Percentiles rank a stretch among this genome's conserved stretches.
Conservation (phyloP, 805 yeast genomes). For the Candida sanyiensis region DNA sequence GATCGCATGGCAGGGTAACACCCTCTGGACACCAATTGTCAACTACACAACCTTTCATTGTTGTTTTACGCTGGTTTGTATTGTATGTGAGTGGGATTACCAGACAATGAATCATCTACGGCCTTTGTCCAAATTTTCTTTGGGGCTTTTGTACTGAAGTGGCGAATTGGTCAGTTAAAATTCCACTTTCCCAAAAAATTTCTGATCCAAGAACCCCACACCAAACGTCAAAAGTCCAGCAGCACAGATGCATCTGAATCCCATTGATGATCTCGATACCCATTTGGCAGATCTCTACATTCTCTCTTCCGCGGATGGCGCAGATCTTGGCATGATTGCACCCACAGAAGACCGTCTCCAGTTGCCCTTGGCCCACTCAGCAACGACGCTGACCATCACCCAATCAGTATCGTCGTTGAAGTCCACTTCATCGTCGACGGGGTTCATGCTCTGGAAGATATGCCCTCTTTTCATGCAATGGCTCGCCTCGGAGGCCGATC, state of each 20-base stretch:
- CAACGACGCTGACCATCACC: slow-evolving; percentile 3
- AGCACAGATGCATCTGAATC: no score
- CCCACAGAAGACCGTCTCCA: background rate
- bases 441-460: slow-evolving; percentile 58
- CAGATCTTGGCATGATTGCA: slow-evolving; percentile 9
- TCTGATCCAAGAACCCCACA: no score
- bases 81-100: background rate
- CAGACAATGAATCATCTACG: no score
- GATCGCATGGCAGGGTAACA: no score
- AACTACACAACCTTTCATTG: no score
- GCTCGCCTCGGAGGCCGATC: slow-evolving; percentile 31
- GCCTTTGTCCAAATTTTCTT: no score
- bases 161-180: no score
- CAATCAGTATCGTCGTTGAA: slow-evolving; percentile 31
- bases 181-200: no score
- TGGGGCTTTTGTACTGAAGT: no score
- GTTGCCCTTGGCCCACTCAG: slow-evolving; percentile 8
- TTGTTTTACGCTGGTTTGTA: no score
- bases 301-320: background rate
- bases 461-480: slow-evolving; percentile 47
- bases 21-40: no score
- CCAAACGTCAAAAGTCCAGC: no score
- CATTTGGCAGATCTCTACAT: background rate
- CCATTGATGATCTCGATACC: background rate
- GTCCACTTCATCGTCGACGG: slow-evolving; percentile 42